Evolutionary conservation across 1,139 yeast species (phyloP), one percentile per base, ranked within the genome.

Genomic region (Zhuliangozyma blackwelliae): DNA sequence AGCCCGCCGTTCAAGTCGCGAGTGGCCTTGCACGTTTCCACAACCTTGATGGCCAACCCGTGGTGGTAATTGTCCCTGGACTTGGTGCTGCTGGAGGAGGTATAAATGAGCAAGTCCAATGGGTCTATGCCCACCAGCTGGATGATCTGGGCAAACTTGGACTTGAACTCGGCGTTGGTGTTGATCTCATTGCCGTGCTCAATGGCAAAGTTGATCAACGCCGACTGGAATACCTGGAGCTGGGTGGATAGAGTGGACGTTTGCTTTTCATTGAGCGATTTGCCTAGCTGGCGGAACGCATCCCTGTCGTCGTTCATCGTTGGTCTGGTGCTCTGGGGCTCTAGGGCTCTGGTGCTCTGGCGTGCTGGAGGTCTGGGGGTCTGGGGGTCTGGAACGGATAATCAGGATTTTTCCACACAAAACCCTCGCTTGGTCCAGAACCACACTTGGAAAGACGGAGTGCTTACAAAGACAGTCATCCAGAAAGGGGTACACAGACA

Each of bases 51-150:
- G 1, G 87, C 77, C 27, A 89, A 60, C 32, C 82, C 88, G 42
- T 79, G 75, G 45, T 70, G 68, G 49, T 73, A 80, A 47, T 82
- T 87, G 19, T 71, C 69, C n/a, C 64, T 67, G 6, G 44, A 44
- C 19, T 42, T 44, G 7, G 10, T 23, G 11, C 19, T 37, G 21
- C 31, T 36, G 12, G 51, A 57, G 44, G 52, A 63, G 21, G 51
- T 47, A 41, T 41, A 49, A 34, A 71, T 63, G 28, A 70, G 55
- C 27, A 77, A 61, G 28, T 81, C 82, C 29, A 87, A 57, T 1
- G 95, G 92, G 53, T 88, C 95, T n/a, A 87, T 79, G 1, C 95
- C 96, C 13, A 86, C 80, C 51, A 83, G 79, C 19, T 72, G 68
- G 49, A 95, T 85, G 71, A 88, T 80, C 42, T 77, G 75, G 32